Evolutionary conservation across 768 basidiomycete species (phyloP).

Genomic region (Amanita brunnescens): DNA sequence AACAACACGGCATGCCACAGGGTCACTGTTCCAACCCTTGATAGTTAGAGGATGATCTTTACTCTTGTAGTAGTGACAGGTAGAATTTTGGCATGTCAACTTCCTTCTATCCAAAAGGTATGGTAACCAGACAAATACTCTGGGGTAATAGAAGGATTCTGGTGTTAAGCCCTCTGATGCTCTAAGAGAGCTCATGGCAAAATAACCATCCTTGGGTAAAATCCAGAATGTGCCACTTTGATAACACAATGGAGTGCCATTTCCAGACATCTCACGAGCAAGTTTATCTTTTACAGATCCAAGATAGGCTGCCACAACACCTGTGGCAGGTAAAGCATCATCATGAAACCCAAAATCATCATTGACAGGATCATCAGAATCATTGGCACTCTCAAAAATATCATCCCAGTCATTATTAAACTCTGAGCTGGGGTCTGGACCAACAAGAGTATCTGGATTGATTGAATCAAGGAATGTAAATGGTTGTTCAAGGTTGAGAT

Average conservation of each 20-base stretch:
- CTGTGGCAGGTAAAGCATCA: neutral
- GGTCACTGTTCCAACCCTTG: constrained; percentile 14
- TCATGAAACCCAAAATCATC: neutral
- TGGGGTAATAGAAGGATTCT: constrained; percentile 1
- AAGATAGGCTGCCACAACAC: constrained; percentile 4
- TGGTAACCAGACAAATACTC: constrained; percentile 9
- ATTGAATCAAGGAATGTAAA: constrained; percentile 5
- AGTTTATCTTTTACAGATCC: constrained; percentile 7
- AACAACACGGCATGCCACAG: constrained; percentile 11
- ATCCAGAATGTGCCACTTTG: constrained; percentile 8
- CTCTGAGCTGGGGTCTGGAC: constrained; percentile 1
- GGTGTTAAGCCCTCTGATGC: constrained; percentile 1
- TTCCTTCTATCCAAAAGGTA: neutral
- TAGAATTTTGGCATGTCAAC: neutral
- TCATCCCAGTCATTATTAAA: constrained; percentile 3
- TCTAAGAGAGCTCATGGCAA: constrained; percentile 4
- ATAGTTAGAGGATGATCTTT: constrained; percentile 6
- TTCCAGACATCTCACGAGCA: constrained; percentile 2
- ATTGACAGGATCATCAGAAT: constrained; percentile 1
- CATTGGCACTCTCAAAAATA: neutral
- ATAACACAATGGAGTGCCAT: constrained; percentile 7
- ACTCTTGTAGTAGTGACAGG: constrained; percentile 1
- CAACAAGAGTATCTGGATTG: neutral
- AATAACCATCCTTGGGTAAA: constrained; percentile 5
- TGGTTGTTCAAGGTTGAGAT: neutral